Evolutionary conservation across 2,329 filamentous ascomycete species (phyloP), one percentile per base, ranked within the genome.

Genomic region (Curvularia hawaiiensis): DNA sequence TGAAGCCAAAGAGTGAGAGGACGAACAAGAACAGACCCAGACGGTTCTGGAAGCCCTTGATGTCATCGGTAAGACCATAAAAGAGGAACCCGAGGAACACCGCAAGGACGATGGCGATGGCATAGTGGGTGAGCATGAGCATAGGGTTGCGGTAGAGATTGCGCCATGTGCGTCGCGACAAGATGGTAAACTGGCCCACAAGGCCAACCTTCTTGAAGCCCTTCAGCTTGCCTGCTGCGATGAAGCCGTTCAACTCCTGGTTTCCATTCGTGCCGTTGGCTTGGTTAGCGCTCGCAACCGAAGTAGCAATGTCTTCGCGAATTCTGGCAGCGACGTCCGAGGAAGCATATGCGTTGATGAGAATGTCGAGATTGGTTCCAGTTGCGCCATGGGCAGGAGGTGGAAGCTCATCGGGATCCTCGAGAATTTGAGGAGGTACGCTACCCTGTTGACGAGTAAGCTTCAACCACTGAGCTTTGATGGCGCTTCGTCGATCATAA

Each of bases 1-100:
- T 97, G 81, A 99, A 99, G 10, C 95, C 95, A 69, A 98, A 99
- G 2, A 99, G 84, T 0, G 95, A 92, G 1, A 99, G 84, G 33
- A 99, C 84, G 81, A 99, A 99, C 82, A 99, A 96, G 84, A 99
- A 99, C 14, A 99, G 85, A 61, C 95, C 95, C 5, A 99, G 87
- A 20, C 95, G 87, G 76, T 99, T 99, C 77, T 99, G 95, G 84
- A 99, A 99, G 33, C 96, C 95, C 60, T 92, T 90, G 66, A 99
- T 96, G 71, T 99, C 93, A 71, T 97, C 92, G 0, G 93, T 97
- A 47, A 99, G 82, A 2, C 94, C 95, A 69, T 98, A 99, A 80
- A 98, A 99, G 12, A 99, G 84, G 77, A 91, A 98, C 3, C 95
- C 95, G 2, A 94, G 93, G 56, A 99, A 90, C 5, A 98, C 94